Conservation (phyloP, 257 asterid species). For the Phtheirospermum japonicum region DNA sequence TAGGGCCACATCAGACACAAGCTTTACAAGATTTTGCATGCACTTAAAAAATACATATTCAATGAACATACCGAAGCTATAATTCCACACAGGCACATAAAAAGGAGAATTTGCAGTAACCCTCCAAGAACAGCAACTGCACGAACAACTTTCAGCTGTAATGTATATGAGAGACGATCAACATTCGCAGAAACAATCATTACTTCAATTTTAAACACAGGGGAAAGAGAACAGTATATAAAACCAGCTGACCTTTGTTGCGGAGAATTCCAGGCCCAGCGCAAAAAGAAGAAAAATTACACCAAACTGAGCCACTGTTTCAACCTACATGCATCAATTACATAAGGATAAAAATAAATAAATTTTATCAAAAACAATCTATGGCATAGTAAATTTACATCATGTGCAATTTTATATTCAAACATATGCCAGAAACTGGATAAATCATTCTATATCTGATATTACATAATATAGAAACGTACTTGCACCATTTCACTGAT, state of each 20-base stretch:
- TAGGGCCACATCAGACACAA: background rate
- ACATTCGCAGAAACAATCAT: constrained; percentile 19
- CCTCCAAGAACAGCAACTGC: constrained; percentile 99
- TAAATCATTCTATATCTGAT: constrained; percentile 17
- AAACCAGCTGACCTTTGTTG: constrained; percentile 63
- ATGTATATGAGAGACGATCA: constrained; percentile 21
- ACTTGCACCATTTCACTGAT: constrained; percentile 99
- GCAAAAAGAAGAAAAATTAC: constrained; percentile 98
- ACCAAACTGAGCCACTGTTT: constrained; percentile 99
- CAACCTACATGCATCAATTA: constrained; percentile 60
- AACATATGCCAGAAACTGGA: constrained; percentile 16
- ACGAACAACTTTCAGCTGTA: constrained; percentile 94
- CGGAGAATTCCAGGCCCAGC: constrained; percentile 93
- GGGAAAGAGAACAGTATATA: background rate
- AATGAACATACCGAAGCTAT: constrained; percentile 71
- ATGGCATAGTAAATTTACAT: constrained; percentile 1
- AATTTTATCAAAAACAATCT: constrained; percentile 2
- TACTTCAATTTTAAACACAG: constrained; percentile 20
- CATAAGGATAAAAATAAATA: constrained; percentile 18
- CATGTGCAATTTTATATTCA: constrained; percentile 17
- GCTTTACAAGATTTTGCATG: constrained; percentile 12
- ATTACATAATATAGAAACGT: constrained; percentile 34
- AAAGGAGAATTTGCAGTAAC: constrained; percentile 80
- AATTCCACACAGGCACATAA: constrained; percentile 93
- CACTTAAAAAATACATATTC: constrained; percentile 19